phyloP scores from a whole-genome alignment of 2,329 filamentous ascomycete genomes.

The Colletotrichum cordylinicola region DNA sequence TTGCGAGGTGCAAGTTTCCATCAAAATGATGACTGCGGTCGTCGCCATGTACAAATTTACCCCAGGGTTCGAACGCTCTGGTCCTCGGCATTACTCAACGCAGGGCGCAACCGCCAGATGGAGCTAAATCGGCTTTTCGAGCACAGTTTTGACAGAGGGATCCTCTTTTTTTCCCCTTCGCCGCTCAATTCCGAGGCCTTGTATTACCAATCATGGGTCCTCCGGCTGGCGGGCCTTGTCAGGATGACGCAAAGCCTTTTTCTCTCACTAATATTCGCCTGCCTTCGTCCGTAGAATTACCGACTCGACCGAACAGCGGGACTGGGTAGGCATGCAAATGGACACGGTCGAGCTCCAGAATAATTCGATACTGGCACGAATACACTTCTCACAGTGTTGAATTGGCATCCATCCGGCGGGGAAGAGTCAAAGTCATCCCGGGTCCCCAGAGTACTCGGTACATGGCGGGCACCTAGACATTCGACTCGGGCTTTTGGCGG shows the following conservation, averaged over 20 bases:
- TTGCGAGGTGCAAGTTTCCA: not conserved
- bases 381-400: not conserved
- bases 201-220: conserved; percentile 20
- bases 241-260: conserved; percentile 13
- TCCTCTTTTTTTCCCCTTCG: not conserved
- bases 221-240: not conserved
- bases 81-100: conserved; percentile 5
- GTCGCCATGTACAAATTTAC: not conserved
- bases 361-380: not conserved
- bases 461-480: not conserved
- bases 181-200: conserved; percentile 15
- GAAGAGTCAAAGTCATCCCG: not conserved
- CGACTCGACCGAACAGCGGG: not conserved
- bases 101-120: not conserved
- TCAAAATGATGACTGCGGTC: not conserved
- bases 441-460: not conserved
- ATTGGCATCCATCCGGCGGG: not conserved
- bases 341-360: not conserved
- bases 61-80: not conserved
- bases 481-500: not conserved
- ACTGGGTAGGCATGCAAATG: not conserved
- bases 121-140: conserved; percentile 3
- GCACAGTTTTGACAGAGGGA: not conserved
- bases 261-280: not conserved
- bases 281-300: not conserved